Evolutionary conservation across 1,284 basidiomycete species (phyloP), one percentile per base, ranked within the genome.

Genomic region (Abortiporus biennis): DNA sequence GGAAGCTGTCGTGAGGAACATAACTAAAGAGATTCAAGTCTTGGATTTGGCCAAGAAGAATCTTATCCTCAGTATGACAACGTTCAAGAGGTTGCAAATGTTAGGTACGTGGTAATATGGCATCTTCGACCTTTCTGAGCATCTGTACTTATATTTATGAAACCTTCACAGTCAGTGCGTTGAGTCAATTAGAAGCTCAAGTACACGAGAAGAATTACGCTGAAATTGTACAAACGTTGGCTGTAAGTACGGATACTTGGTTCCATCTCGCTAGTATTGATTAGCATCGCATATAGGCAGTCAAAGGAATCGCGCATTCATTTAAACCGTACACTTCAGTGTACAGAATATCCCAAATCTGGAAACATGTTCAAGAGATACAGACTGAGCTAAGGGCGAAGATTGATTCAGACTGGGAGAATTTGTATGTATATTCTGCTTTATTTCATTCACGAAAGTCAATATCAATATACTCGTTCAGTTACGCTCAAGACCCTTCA

Each of bases 31-130:
- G 61, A 98, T 99, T 43, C 92, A 97, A 59, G 80, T 87, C 4
- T 74, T 99, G 24, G 96, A 99, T 60, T 70, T 89, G 24, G 94
- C 93, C 23, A 99, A 99, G 74, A 85, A 84, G 65, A 98, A 99
- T 58, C 74, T 95, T 36, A 85, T 87, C 19, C 67, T 78, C 19
- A 92, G 89, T 54, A 93, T 99, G 78, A 94, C 90, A 3, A 87
- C 84, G 2, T 66, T 98, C 49, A 94, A 92, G 63, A 69, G 92
- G 34, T 73, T 98, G 54, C 92, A 93, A 59, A 96, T 96, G 91
- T 74, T 99, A 15, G 88, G 93, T 94, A 54, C 31, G 78, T 65
- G 6, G 21, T 17, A 16, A 16, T 42, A 24, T 32, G 38, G 3
- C 25, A 24, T n/a, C 34, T 33, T 36, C 2, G 6, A n/a, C 20